Percentiles rank a stretch among this genome's conserved stretches.
Evolutionary conservation across 2,329 filamentous ascomycete species (phyloP).

Genomic region (Ascochyta clinopodiicola): DNA sequence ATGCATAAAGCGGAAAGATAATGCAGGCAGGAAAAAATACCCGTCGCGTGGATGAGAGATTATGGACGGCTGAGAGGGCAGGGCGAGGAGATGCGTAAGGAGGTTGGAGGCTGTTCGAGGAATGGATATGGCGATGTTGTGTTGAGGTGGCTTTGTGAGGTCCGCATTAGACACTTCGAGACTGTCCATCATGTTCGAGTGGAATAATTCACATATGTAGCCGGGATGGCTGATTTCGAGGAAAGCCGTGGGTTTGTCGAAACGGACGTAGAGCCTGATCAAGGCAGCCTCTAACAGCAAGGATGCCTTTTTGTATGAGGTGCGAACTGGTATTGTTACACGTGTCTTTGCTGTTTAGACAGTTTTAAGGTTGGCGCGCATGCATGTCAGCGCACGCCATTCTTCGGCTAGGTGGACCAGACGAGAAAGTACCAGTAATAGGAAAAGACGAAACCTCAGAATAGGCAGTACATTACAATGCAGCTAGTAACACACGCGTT

Average conservation of each 20-base stretch:
- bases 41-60: slow-evolving; percentile 23
- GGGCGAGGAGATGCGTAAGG: slow-evolving; percentile 29
- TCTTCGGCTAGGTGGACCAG: not conserved
- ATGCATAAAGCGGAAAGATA: slow-evolving; percentile 15
- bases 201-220: too few species aligned
- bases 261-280: too few species aligned
- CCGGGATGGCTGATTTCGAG: too few species aligned
- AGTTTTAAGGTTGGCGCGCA: not conserved
- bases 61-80: slow-evolving; percentile 23
- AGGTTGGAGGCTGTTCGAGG: slow-evolving; percentile 36
- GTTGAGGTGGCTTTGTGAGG: not conserved
- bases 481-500: not conserved
- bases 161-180: too few species aligned
- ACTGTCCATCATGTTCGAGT: not conserved
- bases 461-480: too few species aligned
- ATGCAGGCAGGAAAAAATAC: slow-evolving; percentile 28
- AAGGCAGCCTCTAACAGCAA: too few species aligned
- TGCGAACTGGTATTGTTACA: too few species aligned
- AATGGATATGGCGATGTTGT: slow-evolving; percentile 30
- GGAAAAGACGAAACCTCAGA: too few species aligned
- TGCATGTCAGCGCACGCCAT: slow-evolving; percentile 14
- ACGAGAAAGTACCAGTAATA: not conserved
- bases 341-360: not conserved
- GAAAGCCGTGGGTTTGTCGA: too few species aligned
- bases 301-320: too few species aligned